These are phyloP conservation scores for Phytopythium montanum DNA, from an alignment of 352 stramenopile species.

Conservation along the genomic window DNA sequence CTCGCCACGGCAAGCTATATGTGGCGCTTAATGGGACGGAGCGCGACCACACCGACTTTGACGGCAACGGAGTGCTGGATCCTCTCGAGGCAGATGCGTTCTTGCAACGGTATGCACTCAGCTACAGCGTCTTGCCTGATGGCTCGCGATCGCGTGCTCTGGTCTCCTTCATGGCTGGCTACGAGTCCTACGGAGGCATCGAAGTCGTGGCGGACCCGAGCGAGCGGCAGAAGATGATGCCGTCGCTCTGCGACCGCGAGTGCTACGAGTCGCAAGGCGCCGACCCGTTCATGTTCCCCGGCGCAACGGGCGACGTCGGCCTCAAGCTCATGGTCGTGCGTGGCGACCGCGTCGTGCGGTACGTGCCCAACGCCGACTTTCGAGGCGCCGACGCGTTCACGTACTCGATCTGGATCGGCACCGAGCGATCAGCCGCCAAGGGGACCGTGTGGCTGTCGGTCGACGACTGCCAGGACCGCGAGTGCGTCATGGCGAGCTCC, in stretches of 20 bases:
- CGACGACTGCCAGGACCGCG: constrained; percentile 41
- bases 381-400: constrained; percentile 52
- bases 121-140: constrained; percentile 36
- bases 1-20: constrained; percentile 66
- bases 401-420: constrained; percentile 46
- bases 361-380: constrained; percentile 49
- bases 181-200: constrained; percentile 38
- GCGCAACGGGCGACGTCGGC: constrained; percentile 40
- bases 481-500: constrained; percentile 28
- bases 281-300: constrained; percentile 57
- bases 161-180: constrained; percentile 43
- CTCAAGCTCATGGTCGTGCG: constrained; percentile 41
- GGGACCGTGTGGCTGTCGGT: constrained; percentile 59
- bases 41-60: constrained; percentile 56
- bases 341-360: constrained; percentile 46
- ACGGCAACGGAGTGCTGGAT: constrained; percentile 55
- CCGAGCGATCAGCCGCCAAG: constrained; percentile 33
- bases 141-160: constrained; percentile 38
- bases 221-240: constrained; percentile 47
- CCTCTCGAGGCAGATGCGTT: constrained; percentile 49
- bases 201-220: constrained; percentile 46
- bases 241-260: constrained; percentile 44
- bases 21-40: constrained; percentile 50
- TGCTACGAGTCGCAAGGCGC: constrained; percentile 40
- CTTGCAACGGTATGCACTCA: constrained; percentile 43